A percentile compares a stretch with the other conserved stretches of the same genome.
Conservation (phyloP, 179 eudicot genomes). For the Heliamphora pulchella region DNA sequence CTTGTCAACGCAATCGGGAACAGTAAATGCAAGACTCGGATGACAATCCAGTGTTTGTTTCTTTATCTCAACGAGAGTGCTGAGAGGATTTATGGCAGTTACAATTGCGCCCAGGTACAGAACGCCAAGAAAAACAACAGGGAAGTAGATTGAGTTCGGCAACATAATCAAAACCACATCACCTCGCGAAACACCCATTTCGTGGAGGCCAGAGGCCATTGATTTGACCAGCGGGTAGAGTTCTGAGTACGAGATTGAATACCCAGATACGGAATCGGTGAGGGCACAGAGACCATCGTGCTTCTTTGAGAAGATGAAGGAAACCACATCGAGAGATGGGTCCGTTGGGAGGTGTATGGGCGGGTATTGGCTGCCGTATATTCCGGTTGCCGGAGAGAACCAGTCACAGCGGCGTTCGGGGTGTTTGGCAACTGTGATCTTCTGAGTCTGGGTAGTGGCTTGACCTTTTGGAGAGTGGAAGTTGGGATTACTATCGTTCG, state of each 20-base stretch:
- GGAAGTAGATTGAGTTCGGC: constrained; percentile 65
- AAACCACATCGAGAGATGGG: constrained; percentile 30
- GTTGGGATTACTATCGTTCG: not conserved
- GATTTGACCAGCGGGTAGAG: constrained; percentile 51
- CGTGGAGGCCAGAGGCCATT: constrained; percentile 51
- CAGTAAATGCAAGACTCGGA: constrained; percentile 34
- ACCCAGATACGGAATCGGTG: constrained; percentile 62
- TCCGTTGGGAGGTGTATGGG: constrained; percentile 27
- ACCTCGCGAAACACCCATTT: constrained; percentile 62
- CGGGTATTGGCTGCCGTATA: constrained; percentile 56
- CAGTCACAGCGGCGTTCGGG: constrained; percentile 22
- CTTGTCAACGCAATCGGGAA: constrained; percentile 23
- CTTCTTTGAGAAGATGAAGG: constrained; percentile 57
- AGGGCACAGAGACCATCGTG: constrained; percentile 43
- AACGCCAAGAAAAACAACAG: constrained; percentile 52
- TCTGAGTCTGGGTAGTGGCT: not conserved
- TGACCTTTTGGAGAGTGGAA: not conserved
- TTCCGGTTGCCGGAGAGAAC: constrained; percentile 58
- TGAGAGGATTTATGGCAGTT: constrained; percentile 68
- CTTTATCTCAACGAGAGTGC: constrained; percentile 56
- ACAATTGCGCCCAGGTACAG: constrained; percentile 67
- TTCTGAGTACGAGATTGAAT: constrained; percentile 43
- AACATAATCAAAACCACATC: constrained; percentile 66
- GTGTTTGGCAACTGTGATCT: not conserved
- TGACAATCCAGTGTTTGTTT: constrained; percentile 43